These are phyloP conservation scores for Saturnispora kantuleensis DNA, from an alignment of 805 yeast genomes.

Conservation along the genomic window DNA sequence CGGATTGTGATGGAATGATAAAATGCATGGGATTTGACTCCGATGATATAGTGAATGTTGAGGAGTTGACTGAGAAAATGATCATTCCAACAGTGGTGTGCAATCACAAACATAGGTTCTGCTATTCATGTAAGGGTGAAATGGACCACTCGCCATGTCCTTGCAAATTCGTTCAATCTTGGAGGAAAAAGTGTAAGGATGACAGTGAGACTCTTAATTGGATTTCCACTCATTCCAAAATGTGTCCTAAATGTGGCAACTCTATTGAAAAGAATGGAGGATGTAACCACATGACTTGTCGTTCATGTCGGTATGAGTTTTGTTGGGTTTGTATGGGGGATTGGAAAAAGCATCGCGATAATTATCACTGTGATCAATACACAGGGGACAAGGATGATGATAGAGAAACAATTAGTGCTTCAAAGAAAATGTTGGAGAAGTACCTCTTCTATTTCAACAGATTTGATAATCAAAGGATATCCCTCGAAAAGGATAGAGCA, in stretches of 20 bases:
- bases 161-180: slow-evolving; percentile 53
- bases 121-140: slow-evolving; percentile 65
- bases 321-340: slow-evolving; percentile 86
- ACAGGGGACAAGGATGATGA: slow-evolving; percentile 38
- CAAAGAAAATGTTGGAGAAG: slow-evolving; percentile 44
- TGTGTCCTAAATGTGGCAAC: slow-evolving; percentile 74
- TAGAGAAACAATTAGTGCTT: slow-evolving; percentile 24
- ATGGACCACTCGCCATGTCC: slow-evolving; percentile 74
- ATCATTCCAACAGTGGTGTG: slow-evolving; percentile 65
- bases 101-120: slow-evolving; percentile 56
- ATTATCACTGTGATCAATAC: slow-evolving; percentile 48
- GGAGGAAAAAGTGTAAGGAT: slow-evolving; percentile 75
- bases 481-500: slow-evolving; percentile 61
- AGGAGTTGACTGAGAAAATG: slow-evolving; percentile 18
- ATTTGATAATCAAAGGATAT: slow-evolving; percentile 65
- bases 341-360: slow-evolving; percentile 63
- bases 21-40: slow-evolving; percentile 26
- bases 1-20: slow-evolving; percentile 64
- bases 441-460: slow-evolving; percentile 70
- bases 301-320: slow-evolving; percentile 65
- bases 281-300: slow-evolving; percentile 92
- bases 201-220: slow-evolving; percentile 85
- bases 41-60: slow-evolving; percentile 18
- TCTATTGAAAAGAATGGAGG: slow-evolving; percentile 92
- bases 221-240: slow-evolving; percentile 76